These are phyloP conservation scores for Huntiella decipiens DNA, from an alignment of 2,329 filamentous ascomycete species.

Conservation along the genomic window DNA sequence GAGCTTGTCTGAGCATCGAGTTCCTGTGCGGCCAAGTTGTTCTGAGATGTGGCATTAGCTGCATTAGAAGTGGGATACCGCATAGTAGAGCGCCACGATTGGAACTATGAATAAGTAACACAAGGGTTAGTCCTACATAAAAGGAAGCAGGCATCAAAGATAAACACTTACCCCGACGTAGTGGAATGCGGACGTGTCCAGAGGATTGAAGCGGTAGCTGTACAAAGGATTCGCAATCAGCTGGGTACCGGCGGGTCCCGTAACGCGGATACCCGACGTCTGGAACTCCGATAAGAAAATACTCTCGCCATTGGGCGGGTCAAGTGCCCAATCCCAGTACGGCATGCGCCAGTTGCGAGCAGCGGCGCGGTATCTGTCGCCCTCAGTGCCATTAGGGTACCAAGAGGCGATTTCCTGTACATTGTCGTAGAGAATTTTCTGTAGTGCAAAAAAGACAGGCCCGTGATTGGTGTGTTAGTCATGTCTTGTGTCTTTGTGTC, in stretches of 20 bases:
- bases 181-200: conserved; percentile 38
- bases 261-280: conserved; percentile 30
- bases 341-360: conserved; percentile 34
- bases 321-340: conserved; percentile 40
- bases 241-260: conserved; percentile 36
- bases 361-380: conserved; percentile 30
- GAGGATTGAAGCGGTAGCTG: conserved; percentile 39
- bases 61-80: conserved; percentile 29
- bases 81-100: conserved; percentile 39
- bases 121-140: not conserved
- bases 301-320: conserved; percentile 28
- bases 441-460: not conserved
- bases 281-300: conserved; percentile 27
- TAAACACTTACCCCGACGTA: conserved; percentile 34
- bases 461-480: not conserved
- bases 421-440: conserved; percentile 12
- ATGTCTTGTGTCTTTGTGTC: not conserved
- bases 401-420: conserved; percentile 24
- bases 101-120: conserved; percentile 26
- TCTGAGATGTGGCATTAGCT: conserved; percentile 28
- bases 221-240: conserved; percentile 43
- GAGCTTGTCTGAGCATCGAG: conserved; percentile 33
- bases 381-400: conserved; percentile 27
- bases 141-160: not conserved
- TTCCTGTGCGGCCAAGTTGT: conserved; percentile 33